phyloP scores from a whole-genome alignment of 108 stramenopile genomes.

The Nitzschia sp. region DNA sequence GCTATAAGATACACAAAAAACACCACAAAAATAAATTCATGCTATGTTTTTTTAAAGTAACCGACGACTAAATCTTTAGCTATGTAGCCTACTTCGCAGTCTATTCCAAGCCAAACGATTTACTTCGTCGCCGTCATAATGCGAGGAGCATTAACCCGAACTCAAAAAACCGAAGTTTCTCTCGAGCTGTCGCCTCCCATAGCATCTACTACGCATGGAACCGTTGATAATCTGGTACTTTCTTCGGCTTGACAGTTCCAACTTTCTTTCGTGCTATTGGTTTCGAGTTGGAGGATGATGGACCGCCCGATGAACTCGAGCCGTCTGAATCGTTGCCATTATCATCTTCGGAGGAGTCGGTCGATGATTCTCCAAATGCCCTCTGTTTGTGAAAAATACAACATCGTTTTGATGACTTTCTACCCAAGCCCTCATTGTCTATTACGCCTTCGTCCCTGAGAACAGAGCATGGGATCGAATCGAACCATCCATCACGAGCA shows the following conservation, averaged over 20 bases:
- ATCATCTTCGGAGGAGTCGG: slow-evolving; percentile 74
- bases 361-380: slow-evolving; percentile 88
- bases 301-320: slow-evolving; percentile 15
- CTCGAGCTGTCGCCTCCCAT: no score
- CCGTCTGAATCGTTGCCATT: slow-evolving; percentile 32
- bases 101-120: no score
- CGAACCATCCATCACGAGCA: no score
- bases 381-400: slow-evolving; percentile 96
- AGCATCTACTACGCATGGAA: slow-evolving; percentile 79
- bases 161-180: no score
- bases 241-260: slow-evolving; percentile 40
- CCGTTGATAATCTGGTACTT: slow-evolving; percentile 80
- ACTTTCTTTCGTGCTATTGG: slow-evolving; percentile 49
- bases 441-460: slow-evolving; percentile 80
- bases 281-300: slow-evolving; percentile 22
- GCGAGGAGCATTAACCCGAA: no score
- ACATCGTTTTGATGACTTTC: slow-evolving; percentile 92
- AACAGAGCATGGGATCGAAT: no score
- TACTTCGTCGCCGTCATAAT: no score
- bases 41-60: neutral
- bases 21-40: slow-evolving; percentile 18
- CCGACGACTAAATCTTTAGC: no score
- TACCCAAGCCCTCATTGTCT: slow-evolving; percentile 92
- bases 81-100: no score
- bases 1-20: slow-evolving; percentile 5